Percentiles rank a stretch among this genome's conserved stretches.
phyloP scores from a whole-genome alignment of 1,284 basidiomycete species.

The Irpex lacteus region DNA sequence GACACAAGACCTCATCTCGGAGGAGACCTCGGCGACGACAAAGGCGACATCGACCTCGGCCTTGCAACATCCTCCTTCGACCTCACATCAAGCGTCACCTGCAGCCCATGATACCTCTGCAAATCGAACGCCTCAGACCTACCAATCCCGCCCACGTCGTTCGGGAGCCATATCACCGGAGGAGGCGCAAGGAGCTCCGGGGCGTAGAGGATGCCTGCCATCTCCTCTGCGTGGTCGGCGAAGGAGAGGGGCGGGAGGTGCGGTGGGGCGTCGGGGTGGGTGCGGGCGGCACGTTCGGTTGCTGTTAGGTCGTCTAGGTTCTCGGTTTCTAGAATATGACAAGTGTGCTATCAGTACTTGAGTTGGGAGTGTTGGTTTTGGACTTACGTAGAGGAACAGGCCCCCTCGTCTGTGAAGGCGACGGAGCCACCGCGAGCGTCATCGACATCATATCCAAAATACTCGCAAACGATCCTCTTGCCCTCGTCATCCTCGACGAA shows the following conservation, averaged over 20 bases:
- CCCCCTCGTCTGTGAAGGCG: conserved; percentile 50
- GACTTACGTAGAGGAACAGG: conserved; percentile 66
- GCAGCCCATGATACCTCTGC: conserved; percentile 65
- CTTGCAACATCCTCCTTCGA: conserved; percentile 50
- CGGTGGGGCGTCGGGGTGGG: conserved; percentile 74
- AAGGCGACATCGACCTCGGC: conserved; percentile 20
- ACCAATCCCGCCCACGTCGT: conserved; percentile 69
- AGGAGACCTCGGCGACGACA: conserved; percentile 1
- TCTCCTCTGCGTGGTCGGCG: conserved; percentile 70
- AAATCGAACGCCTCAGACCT: conserved; percentile 69
- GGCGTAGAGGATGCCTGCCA: conserved; percentile 75
- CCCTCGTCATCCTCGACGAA: conserved; percentile 40
- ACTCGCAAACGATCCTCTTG: conserved; percentile 61
- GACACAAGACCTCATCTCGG: neutral
- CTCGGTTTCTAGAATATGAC: conserved; percentile 60
- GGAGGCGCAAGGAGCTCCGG: conserved; percentile 73
- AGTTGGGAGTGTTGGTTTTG: neutral
- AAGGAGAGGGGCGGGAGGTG: conserved; percentile 68
- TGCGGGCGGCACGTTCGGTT: conserved; percentile 74
- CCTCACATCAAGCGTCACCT: conserved; percentile 62
- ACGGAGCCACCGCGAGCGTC: conserved; percentile 69
- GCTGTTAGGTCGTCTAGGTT: conserved; percentile 74
- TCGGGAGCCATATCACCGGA: conserved; percentile 79
- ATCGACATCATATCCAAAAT: conserved; percentile 80
- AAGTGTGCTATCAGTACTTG: neutral